Evolutionary conservation across 1,284 basidiomycete genomes (phyloP).

Genomic region (Boletus sp.): DNA sequence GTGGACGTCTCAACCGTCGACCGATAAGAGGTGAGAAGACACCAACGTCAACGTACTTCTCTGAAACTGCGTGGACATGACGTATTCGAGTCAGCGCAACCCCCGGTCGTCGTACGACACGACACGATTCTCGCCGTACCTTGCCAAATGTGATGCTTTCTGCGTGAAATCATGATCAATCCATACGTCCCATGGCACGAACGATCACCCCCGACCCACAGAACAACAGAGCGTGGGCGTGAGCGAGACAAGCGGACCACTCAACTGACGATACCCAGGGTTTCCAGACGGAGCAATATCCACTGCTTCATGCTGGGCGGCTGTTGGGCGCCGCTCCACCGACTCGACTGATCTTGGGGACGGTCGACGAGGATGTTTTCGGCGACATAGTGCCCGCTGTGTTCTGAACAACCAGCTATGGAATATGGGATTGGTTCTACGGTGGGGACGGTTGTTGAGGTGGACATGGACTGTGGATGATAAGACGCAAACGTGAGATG

Average conservation of each 20-base stretch:
- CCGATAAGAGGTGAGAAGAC: background rate
- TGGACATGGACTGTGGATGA: background rate
- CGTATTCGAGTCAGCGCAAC: constrained; percentile 6
- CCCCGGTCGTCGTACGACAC: background rate
- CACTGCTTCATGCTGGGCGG: constrained; percentile 57
- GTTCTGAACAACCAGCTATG: constrained; percentile 59
- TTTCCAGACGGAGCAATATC: constrained; percentile 62
- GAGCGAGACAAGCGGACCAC: constrained; percentile 27
- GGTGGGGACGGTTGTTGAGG: constrained; percentile 12
- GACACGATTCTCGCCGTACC: no score
- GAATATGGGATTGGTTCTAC: constrained; percentile 38
- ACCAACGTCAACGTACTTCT: constrained; percentile 41
- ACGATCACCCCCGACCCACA: background rate
- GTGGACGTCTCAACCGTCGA: background rate
- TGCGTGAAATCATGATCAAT: constrained; percentile 24
- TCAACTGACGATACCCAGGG: constrained; percentile 60
- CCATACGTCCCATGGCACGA: background rate
- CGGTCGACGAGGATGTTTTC: constrained; percentile 65
- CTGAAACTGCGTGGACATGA: constrained; percentile 41
- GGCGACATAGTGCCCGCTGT: constrained; percentile 63
- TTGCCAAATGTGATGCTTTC: constrained; percentile 77
- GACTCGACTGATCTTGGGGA: constrained; percentile 58
- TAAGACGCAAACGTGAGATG: background rate
- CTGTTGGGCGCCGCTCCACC: constrained; percentile 68
- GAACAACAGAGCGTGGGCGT: no score